Base-by-base conservation (phyloP, 1,284 basidiomycete genomes). In the Malassezia nana region DNA sequence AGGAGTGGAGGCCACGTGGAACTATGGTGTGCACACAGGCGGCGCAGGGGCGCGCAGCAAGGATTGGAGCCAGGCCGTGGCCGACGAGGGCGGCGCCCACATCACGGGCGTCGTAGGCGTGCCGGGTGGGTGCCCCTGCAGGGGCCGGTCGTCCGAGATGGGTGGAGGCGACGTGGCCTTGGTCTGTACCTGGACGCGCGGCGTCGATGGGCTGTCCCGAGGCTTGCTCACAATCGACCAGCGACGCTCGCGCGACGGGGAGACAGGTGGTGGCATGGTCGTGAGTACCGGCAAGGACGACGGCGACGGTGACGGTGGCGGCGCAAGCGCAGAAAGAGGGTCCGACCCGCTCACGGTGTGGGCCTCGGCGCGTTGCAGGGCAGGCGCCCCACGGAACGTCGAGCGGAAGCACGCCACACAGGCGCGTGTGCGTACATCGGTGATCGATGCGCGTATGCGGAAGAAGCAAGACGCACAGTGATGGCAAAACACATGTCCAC, bases 401-500 rank as follows among this genome's bases (percentile, higher is more conserved):
- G 47, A 48, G n/a, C 24, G 12, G 35, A 32, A 51, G 49, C 54
- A 56, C 32, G 54, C 38, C 6, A 29, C 15, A 35, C 54, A 56
- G 16, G 42, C 47, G 6, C 54, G 54, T 28, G 50, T 38, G 10
- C 24, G 26, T 16, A 24, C 26, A 26, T 45, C 33, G 38, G 39
- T 30, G 5, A 18, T 13, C 8, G 35, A n/a, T 10, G 46, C 39
- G 26, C 52, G 60, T 28, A 72, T 69, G 24, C 64, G 29, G 46
- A 72, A 70, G 3, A 54, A 53, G 76, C 78, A 51, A 54, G 60
- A 41, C 50, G 60, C 59, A 76, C 90, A 94, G 2, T 76, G 73
- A 28, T 82, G 82, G 75, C 90, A 94, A 4, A 92, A 84, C 65
- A 89, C 87, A 48, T 84, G 76, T 0, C 89, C 89, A 73, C 90